phyloP scores from a whole-genome alignment of 2,329 filamentous ascomycete genomes.

The Cladosporium oxysporum region DNA sequence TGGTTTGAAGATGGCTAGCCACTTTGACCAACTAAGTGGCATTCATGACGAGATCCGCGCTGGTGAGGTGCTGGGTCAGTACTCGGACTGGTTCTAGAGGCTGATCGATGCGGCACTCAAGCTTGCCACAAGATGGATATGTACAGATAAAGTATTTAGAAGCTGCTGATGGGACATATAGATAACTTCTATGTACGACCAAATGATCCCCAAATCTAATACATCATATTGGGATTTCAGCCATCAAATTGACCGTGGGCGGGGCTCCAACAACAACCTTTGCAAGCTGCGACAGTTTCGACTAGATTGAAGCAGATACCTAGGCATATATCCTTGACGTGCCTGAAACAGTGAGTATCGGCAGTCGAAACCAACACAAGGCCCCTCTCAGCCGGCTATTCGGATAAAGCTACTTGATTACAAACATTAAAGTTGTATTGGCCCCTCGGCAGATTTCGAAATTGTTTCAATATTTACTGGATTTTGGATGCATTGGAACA shows the following conservation, averaged over 20 bases:
- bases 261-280: too few relatives aligned
- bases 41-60: constrained; percentile 54
- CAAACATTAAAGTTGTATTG: too few relatives aligned
- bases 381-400: too few relatives aligned
- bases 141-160: neutral
- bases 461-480: neutral
- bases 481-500: neutral
- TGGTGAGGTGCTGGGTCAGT: constrained; percentile 37
- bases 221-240: neutral
- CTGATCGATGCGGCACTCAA: too few relatives aligned
- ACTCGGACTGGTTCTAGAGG: constrained; percentile 19
- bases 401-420: too few relatives aligned
- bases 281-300: too few relatives aligned
- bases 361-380: too few relatives aligned
- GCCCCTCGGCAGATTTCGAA: neutral
- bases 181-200: neutral
- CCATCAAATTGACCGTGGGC: too few relatives aligned
- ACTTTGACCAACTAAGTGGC: constrained; percentile 57
- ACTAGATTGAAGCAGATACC: too few relatives aligned
- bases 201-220: neutral
- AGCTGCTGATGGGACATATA: neutral
- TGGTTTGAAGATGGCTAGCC: constrained; percentile 57
- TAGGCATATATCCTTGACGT: too few relatives aligned
- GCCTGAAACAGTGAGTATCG: too few relatives aligned
- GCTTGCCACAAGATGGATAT: neutral